Evolutionary conservation across 2,329 filamentous ascomycete genomes (phyloP).

Genomic region (Madurella mycetomatis): DNA sequence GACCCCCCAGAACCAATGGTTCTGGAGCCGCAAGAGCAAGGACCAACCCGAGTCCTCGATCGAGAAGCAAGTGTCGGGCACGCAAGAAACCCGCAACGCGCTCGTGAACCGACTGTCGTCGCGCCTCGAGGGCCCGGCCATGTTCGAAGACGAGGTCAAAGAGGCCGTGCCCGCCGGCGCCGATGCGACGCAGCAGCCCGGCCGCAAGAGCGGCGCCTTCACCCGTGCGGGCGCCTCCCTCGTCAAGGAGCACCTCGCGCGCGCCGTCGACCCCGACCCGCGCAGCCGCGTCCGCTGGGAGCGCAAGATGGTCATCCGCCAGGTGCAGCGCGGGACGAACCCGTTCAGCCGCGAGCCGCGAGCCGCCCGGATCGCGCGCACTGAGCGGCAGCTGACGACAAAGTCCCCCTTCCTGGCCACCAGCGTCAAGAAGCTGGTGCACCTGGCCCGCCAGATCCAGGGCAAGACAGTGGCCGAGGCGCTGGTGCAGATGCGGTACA

Average conservation of each 20-base stretch:
- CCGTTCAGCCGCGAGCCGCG: slow-evolving; percentile 50
- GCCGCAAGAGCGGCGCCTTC: background rate
- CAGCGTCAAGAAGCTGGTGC: slow-evolving; percentile 84
- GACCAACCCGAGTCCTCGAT: slow-evolving; percentile 13
- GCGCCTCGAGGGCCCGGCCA: slow-evolving; percentile 44
- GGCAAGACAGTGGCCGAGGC: slow-evolving; percentile 95
- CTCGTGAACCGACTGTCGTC: slow-evolving; percentile 12
- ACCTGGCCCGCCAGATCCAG: slow-evolving; percentile 79
- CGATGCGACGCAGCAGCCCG: background rate
- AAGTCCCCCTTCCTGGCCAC: slow-evolving; percentile 75
- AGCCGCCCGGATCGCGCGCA: slow-evolving; percentile 62
- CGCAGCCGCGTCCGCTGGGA: slow-evolving; percentile 68
- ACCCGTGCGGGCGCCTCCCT: slow-evolving; percentile 30
- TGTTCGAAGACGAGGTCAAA: slow-evolving; percentile 44
- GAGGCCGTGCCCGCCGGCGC: background rate
- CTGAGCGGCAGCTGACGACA: slow-evolving; percentile 50
- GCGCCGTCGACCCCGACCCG: slow-evolving; percentile 71
- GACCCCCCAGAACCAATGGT: slow-evolving; percentile 33
- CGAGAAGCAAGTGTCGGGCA: slow-evolving; percentile 4
- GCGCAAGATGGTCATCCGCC: slow-evolving; percentile 75
- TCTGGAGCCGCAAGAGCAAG: slow-evolving; percentile 30
- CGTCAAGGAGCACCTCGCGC: slow-evolving; percentile 52
- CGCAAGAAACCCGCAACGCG: slow-evolving; percentile 10
- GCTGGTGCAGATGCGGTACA: slow-evolving; percentile 90
- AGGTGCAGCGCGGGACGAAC: slow-evolving; percentile 64